Percentiles rank a stretch among this genome's conserved stretches.
Evolutionary conservation across 1,284 basidiomycete genomes (phyloP).

Genomic region (Puccinia triticina): DNA sequence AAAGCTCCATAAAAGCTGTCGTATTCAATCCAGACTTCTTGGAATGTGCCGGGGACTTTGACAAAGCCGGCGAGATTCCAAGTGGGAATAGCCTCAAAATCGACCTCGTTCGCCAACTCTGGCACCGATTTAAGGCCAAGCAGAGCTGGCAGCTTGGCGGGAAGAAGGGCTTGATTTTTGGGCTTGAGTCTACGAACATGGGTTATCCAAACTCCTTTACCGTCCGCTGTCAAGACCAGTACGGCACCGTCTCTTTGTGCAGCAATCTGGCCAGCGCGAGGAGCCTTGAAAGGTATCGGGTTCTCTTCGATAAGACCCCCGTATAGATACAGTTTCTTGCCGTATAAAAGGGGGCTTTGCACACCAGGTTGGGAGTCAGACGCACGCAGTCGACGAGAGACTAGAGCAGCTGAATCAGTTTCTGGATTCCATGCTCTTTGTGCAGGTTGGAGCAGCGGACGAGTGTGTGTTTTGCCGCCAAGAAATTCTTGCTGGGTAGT

Average conservation of each 20-base stretch:
- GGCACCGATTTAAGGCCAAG: slow-evolving; percentile 59
- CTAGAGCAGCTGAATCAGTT: slow-evolving; percentile 60
- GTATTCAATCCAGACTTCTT: slow-evolving; percentile 62
- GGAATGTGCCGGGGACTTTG: slow-evolving; percentile 60
- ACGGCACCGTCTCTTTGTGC: slow-evolving; percentile 62
- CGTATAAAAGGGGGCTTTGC: slow-evolving; percentile 55
- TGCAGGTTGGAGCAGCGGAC: slow-evolving; percentile 61
- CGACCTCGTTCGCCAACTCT: slow-evolving; percentile 56
- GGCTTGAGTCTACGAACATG: slow-evolving; percentile 62
- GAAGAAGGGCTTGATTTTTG: slow-evolving; percentile 59
- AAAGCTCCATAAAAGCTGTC: slow-evolving; percentile 56
- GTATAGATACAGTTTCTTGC: slow-evolving; percentile 60
- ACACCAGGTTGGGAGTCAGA: slow-evolving; percentile 64
- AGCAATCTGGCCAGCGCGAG: slow-evolving; percentile 60
- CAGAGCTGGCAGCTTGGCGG: slow-evolving; percentile 62
- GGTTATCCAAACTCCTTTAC: slow-evolving; percentile 62
- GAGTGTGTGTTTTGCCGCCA: slow-evolving; percentile 60
- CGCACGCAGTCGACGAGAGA: slow-evolving; percentile 61
- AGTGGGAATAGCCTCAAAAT: slow-evolving; percentile 59
- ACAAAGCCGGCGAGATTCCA: slow-evolving; percentile 57
- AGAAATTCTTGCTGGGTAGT: slow-evolving; percentile 59
- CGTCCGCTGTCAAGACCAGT: slow-evolving; percentile 61
- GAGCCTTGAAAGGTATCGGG: slow-evolving; percentile 53
- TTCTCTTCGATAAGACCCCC: slow-evolving; percentile 61
- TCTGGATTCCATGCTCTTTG: slow-evolving; percentile 59